Percentiles rank a stretch among this genome's conserved stretches.
Evolutionary conservation across 2,329 filamentous ascomycete species (phyloP).

Genomic region (Phaeosphaeriaceae sp.): DNA sequence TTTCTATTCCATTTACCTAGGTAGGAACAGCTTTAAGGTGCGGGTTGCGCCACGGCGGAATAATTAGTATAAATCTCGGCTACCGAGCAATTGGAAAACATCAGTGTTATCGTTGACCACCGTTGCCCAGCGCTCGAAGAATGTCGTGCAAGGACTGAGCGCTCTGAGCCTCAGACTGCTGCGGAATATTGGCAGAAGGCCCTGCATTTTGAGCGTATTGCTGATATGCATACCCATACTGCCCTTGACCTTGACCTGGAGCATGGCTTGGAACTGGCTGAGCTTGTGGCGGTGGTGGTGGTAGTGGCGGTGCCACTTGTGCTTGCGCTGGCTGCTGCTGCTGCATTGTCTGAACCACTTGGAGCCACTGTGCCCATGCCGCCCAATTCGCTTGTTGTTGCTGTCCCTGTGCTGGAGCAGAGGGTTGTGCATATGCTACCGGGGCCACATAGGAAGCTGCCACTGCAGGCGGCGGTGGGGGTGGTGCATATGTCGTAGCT

Average conservation of each 20-base stretch:
- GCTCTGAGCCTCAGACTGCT: conserved; percentile 29
- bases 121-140: conserved; percentile 33
- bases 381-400: conserved; percentile 37
- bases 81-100: too few relatives aligned
- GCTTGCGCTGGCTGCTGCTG: conserved; percentile 28
- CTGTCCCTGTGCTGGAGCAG: conserved; percentile 10
- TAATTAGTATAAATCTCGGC: too few relatives aligned
- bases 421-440: conserved; percentile 12
- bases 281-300: conserved; percentile 20
- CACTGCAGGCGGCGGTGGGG: conserved; percentile 23
- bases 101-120: conserved; percentile 9
- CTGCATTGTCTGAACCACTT: conserved; percentile 32
- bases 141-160: conserved; percentile 40
- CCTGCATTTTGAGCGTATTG: conserved; percentile 29
- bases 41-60: too few relatives aligned
- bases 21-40: background rate
- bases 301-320: conserved; percentile 21
- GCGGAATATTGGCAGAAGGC: conserved; percentile 23
- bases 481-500: conserved; percentile 20
- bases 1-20: too few relatives aligned
- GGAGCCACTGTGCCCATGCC: conserved; percentile 38
- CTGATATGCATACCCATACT: conserved; percentile 34
- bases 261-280: too few relatives aligned
- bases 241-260: conserved; percentile 26
- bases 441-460: conserved; percentile 23